A percentile compares a stretch with the other conserved stretches of the same genome.
Evolutionary conservation across 2,329 filamentous ascomycete species (phyloP).

Genomic region (Aspergillus tamarii): DNA sequence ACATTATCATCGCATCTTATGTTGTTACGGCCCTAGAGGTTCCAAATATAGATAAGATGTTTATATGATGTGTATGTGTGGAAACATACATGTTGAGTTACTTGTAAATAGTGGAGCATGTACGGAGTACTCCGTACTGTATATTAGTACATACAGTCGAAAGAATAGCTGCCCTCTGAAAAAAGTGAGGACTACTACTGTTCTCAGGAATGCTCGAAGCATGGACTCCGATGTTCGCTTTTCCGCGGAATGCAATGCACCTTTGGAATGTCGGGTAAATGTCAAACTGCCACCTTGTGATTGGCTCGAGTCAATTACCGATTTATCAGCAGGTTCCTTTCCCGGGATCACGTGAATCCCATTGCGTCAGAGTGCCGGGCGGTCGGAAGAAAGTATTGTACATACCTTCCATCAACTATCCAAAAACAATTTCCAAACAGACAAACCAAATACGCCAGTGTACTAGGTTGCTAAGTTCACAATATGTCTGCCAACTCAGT

Average conservation of each 20-base stretch:
- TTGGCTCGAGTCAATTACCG: conserved; percentile 20
- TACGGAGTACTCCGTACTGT: not conserved
- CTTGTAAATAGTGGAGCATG: not conserved
- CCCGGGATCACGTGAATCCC: conserved; percentile 27
- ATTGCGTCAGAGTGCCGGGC: conserved; percentile 38
- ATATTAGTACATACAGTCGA: not conserved
- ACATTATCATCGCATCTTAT: not conserved
- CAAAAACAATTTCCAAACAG: not conserved
- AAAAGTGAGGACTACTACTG: not conserved
- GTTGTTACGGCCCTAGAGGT: not conserved
- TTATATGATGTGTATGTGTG: not conserved
- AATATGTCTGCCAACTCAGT: conserved; percentile 37
- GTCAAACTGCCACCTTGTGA: conserved; percentile 24
- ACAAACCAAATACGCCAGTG: not conserved
- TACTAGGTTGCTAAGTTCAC: conserved; percentile 1
- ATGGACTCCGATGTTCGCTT: not conserved
- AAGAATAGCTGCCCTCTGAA: not conserved
- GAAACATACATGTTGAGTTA: not conserved
- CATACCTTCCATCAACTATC: conserved; percentile 7
- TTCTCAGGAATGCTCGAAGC: not conserved
- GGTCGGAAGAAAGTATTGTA: conserved; percentile 19
- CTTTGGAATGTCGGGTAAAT: conserved; percentile 2
- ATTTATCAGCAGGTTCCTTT: conserved; percentile 33
- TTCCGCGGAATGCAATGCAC: not conserved
- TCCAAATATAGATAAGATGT: not conserved